Conservation (phyloP, 495 filamentous ascomycete species). For the Platismatia glauca region DNA sequence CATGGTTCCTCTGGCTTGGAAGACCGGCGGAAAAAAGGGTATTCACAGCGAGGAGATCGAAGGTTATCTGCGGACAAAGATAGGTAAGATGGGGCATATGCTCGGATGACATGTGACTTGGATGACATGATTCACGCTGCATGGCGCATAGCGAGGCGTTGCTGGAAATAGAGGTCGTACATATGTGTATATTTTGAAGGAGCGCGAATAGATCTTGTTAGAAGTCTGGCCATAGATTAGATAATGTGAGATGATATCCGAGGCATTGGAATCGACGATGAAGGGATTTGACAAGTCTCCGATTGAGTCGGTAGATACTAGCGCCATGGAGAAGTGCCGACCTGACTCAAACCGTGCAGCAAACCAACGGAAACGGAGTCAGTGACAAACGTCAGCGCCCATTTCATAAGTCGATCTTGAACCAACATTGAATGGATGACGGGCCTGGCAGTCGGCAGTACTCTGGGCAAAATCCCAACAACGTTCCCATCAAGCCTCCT, state of each 20-base stretch:
- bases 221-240: not conserved
- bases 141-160: conserved; percentile 23
- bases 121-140: not conserved
- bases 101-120: conserved; percentile 27
- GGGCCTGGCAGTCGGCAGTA: conserved; percentile 12
- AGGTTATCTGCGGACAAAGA: conserved; percentile 88
- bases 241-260: not conserved
- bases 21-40: conserved; percentile 65
- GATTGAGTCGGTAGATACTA: not conserved
- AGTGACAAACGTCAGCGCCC: conserved; percentile 9
- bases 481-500: conserved; percentile 4
- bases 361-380: conserved; percentile 8
- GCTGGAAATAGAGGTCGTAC: not conserved
- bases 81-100: conserved; percentile 69
- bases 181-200: not conserved
- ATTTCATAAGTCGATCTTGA: not conserved
- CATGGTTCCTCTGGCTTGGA: conserved; percentile 96
- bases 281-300: not conserved
- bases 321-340: conserved; percentile 2
- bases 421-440: conserved; percentile 19
- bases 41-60: conserved; percentile 83
- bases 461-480: conserved; percentile 7
- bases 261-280: not conserved
- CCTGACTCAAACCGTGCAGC: conserved; percentile 17
- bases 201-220: not conserved